These are phyloP conservation scores for Saccharomycopsis fodiens DNA, from an alignment of 805 yeast genomes.

Conservation along the genomic window DNA sequence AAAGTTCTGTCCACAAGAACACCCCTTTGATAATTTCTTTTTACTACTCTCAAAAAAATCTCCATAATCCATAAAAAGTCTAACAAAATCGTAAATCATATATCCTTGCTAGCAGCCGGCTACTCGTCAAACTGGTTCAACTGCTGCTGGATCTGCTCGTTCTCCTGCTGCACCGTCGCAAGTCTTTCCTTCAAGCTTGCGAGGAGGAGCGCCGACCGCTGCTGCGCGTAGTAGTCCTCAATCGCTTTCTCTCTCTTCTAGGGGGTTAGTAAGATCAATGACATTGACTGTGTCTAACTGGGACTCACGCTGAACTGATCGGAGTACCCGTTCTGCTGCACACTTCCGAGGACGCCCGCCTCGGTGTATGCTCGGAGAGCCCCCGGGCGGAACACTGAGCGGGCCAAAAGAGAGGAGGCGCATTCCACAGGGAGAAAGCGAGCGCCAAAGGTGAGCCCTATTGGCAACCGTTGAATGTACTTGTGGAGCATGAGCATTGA, in stretches of 20 bases:
- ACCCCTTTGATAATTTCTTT: background rate
- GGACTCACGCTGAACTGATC: slow-evolving; percentile 53
- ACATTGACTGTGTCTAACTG: background rate
- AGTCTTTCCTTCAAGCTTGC: slow-evolving; percentile 67
- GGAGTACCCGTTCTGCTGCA: slow-evolving; percentile 43
- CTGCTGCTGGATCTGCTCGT: slow-evolving; percentile 43
- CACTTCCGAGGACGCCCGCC: slow-evolving; percentile 50
- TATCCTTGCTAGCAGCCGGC: background rate
- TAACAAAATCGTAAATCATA: background rate
- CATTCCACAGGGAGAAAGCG: background rate
- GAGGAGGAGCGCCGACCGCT: slow-evolving; percentile 86
- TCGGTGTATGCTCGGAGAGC: slow-evolving; percentile 35
- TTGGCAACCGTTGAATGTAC: background rate
- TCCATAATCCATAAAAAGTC: background rate
- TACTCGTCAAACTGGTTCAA: slow-evolving; percentile 25
- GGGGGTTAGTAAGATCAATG: slow-evolving; percentile 22
- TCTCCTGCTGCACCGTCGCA: slow-evolving; percentile 62
- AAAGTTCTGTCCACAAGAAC: background rate
- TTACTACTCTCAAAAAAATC: background rate
- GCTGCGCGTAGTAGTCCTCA: slow-evolving; percentile 77
- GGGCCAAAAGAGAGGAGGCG: background rate
- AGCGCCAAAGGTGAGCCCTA: background rate
- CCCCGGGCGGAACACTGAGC: slow-evolving; percentile 22
- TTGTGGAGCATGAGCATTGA: background rate
- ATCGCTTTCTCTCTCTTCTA: slow-evolving; percentile 90